Conservation (phyloP, 2,329 filamentous ascomycete genomes). For the Talaromyces sp. region DNA sequence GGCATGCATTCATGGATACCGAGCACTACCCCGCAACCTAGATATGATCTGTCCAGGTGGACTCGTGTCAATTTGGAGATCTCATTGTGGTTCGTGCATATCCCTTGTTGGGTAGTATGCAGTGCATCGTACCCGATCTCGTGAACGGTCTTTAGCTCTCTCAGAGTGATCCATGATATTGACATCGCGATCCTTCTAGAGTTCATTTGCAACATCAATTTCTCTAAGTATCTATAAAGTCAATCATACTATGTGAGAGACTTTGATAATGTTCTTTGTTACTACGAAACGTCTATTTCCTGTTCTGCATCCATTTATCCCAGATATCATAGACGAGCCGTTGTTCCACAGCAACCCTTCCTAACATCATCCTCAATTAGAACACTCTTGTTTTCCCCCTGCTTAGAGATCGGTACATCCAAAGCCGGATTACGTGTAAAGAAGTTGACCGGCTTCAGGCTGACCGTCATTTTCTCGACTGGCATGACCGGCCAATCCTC, state of each 20-base stretch:
- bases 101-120: not conserved
- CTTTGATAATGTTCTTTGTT: not conserved
- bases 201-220: not conserved
- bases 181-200: not conserved
- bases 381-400: not conserved
- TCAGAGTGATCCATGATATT: not conserved
- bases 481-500: conserved; percentile 20
- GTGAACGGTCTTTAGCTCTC: not conserved
- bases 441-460: conserved; percentile 10
- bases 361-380: not conserved
- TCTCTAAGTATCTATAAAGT: not conserved
- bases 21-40: not conserved
- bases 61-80: not conserved
- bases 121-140: not conserved
- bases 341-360: not conserved
- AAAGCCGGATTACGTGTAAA: conserved; percentile 33
- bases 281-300: not conserved
- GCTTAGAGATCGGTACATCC: conserved; percentile 36
- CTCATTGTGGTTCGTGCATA: not conserved
- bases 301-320: not conserved
- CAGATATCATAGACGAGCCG: not conserved
- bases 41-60: not conserved
- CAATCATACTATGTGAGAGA: not conserved
- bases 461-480: conserved; percentile 11
- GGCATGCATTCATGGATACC: not conserved